Evolutionary conservation across 169 alveolate genomes (phyloP).

Genomic region (Cryptosporidium tyzzeri): DNA sequence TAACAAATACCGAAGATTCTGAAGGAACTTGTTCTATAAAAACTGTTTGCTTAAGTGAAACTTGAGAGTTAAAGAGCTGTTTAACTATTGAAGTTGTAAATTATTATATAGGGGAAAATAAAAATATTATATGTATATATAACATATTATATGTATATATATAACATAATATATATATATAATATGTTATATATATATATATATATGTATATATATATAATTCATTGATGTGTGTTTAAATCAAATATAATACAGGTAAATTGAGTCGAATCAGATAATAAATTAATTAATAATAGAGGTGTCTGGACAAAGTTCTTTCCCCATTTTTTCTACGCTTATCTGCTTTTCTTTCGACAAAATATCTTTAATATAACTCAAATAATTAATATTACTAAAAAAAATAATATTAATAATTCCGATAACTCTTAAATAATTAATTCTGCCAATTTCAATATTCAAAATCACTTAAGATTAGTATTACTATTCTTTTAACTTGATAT

Average conservation of each 20-base stretch:
- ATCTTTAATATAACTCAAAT: background rate
- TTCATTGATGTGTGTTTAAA: background rate
- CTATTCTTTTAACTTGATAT: no score
- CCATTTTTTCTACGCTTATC: background rate
- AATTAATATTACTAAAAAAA: background rate
- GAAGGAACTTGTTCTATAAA: background rate
- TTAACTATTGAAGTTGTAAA: background rate
- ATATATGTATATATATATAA: background rate
- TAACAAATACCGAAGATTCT: no score
- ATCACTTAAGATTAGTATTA: background rate
- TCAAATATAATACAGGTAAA: background rate
- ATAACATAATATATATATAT: no score
- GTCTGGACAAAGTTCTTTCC: background rate
- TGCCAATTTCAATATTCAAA: background rate
- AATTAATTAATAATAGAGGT: background rate
- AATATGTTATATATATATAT: no score
- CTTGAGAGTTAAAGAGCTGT: background rate
- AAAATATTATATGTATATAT: no score
- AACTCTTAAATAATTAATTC: background rate
- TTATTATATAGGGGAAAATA: no score
- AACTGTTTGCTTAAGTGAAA: background rate
- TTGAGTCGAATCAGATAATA: background rate
- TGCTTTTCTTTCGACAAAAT: background rate
- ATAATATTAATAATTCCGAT: background rate
- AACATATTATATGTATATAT: no score